phyloP scores from a whole-genome alignment of 78 protist genomes.

The Isochrysis galbana region DNA sequence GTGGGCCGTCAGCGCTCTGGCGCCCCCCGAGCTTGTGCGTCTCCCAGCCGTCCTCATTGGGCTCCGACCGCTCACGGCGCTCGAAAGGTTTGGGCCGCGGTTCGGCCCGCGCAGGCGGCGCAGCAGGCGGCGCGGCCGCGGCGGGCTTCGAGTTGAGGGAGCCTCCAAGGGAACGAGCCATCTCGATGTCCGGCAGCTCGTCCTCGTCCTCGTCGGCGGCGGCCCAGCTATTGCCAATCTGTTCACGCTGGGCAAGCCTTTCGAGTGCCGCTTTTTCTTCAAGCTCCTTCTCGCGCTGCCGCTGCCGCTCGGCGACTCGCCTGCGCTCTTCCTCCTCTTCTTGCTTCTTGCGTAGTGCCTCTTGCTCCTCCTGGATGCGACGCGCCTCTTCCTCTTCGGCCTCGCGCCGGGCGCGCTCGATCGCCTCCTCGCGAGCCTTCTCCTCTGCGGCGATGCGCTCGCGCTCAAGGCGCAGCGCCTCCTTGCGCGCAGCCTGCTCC shows the following conservation, averaged over 20 bases:
- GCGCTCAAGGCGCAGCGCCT: slow-evolving; percentile 6
- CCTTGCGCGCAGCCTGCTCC: not conserved
- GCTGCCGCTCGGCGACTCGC: not conserved
- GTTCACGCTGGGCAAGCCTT: not conserved
- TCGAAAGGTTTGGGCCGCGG: not conserved
- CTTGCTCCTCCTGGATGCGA: not conserved
- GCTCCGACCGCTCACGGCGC: not conserved
- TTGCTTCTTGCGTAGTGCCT: not conserved
- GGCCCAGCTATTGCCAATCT: not conserved
- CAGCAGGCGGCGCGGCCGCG: not conserved
- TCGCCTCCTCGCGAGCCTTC: not conserved
- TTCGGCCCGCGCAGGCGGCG: too few relatives aligned
- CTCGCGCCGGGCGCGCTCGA: slow-evolving; percentile 4
- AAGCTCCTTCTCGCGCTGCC: not conserved
- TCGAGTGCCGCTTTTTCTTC: not conserved
- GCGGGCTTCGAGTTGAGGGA: not conserved
- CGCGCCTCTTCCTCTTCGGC: not conserved
- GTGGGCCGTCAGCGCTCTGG: not conserved
- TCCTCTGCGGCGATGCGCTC: not conserved
- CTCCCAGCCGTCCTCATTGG: not conserved
- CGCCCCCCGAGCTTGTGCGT: not conserved
- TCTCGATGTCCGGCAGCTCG: not conserved
- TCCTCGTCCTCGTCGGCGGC: not conserved
- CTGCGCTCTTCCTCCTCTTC: not conserved
- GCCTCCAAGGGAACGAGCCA: not conserved